phyloP scores from a whole-genome alignment of 2,329 filamentous ascomycete species.

The Pyricularia grisea region DNA sequence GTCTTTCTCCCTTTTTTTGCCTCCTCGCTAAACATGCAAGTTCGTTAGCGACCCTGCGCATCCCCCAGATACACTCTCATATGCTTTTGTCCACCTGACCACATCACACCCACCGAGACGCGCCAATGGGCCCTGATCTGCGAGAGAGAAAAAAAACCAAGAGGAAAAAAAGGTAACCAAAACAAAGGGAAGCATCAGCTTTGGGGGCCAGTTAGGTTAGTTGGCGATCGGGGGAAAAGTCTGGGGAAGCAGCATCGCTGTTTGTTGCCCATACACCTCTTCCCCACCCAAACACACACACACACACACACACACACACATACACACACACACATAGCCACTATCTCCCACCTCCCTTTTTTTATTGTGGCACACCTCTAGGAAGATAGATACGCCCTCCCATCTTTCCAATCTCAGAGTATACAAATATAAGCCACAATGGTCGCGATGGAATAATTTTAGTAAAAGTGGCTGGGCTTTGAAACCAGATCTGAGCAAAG shows the following conservation, averaged over 20 bases:
- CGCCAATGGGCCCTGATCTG: neutral
- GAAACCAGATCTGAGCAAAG: too few relatives aligned
- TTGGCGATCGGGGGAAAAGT: neutral
- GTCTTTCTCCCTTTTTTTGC: neutral
- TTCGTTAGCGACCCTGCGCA: neutral
- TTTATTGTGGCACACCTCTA: neutral
- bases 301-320: too few relatives aligned
- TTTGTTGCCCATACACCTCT: neutral
- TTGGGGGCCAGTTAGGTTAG: neutral
- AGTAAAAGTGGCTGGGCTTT: too few relatives aligned
- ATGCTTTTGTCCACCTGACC: neutral
- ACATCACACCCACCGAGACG: neutral
- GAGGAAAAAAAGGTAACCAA: neutral
- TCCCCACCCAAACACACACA: too few relatives aligned
- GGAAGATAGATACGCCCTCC: too few relatives aligned
- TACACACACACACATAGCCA: too few relatives aligned
- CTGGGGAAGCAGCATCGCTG: neutral
- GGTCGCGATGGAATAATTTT: too few relatives aligned
- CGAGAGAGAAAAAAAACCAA: neutral
- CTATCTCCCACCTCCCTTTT: neutral
- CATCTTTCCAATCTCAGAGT: neutral
- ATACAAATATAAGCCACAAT: too few relatives aligned
- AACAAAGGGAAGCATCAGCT: neutral
- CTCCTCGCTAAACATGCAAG: neutral
- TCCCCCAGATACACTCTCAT: neutral